These are phyloP conservation scores for Colletotrichum endophyticum DNA, from an alignment of 2,329 filamentous ascomycete genomes.

Conservation along the genomic window DNA sequence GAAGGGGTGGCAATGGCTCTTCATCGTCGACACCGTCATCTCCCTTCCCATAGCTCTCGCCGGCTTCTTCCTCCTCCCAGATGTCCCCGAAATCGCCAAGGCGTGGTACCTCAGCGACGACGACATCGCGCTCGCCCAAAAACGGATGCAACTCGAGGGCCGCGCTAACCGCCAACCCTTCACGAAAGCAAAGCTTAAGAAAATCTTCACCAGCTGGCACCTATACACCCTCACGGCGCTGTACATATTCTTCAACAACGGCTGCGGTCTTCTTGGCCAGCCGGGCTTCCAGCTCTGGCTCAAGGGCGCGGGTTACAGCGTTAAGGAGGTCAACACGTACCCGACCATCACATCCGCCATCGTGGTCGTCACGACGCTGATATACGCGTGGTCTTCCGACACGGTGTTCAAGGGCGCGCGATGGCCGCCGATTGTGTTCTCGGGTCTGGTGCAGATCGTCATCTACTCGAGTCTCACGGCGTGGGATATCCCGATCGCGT, in stretches of 20 bases:
- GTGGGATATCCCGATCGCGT: conserved; percentile 52
- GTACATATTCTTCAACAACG: conserved; percentile 72
- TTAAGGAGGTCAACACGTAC: conserved; percentile 53
- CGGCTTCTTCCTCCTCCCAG: conserved; percentile 26
- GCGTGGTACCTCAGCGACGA: conserved; percentile 32
- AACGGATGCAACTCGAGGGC: conserved; percentile 48
- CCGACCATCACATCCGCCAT: conserved; percentile 64
- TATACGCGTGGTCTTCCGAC: conserved; percentile 72
- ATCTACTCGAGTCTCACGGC: conserved; percentile 43
- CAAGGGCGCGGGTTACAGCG: conserved; percentile 45
- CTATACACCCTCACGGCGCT: conserved; percentile 63
- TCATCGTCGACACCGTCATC: conserved; percentile 41
- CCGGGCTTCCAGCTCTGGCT: conserved; percentile 61
- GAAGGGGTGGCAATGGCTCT: conserved; percentile 43
- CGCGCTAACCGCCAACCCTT: conserved; percentile 44
- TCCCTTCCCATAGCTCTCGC: conserved; percentile 25
- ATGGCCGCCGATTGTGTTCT: conserved; percentile 69
- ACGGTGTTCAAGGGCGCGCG: conserved; percentile 61
- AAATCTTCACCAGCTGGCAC: conserved; percentile 69
- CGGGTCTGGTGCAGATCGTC: conserved; percentile 47
- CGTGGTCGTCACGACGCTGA: conserved; percentile 60
- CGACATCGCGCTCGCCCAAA: conserved; percentile 42
- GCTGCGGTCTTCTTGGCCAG: conserved; percentile 46
- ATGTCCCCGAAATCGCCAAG: conserved; percentile 22
- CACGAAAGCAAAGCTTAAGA: conserved; percentile 56